phyloP scores from a whole-genome alignment of 2,329 filamentous ascomycete genomes.

The Epichloe sibirici region DNA sequence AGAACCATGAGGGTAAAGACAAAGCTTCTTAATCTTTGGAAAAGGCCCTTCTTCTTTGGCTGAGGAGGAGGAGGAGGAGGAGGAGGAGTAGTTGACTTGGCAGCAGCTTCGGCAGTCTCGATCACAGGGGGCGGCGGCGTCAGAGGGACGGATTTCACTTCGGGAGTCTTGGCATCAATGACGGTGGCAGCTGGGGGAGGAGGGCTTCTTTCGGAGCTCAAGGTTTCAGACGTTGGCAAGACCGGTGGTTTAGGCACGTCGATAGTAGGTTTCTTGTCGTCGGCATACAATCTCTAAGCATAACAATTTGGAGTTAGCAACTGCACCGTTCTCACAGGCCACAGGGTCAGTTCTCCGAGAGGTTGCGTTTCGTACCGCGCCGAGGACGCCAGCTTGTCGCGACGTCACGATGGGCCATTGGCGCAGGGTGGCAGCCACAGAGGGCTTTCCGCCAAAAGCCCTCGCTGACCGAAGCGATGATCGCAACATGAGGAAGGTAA shows the following conservation, averaged over 20 bases:
- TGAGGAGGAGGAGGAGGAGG: conserved; percentile 21
- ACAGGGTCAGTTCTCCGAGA: neutral
- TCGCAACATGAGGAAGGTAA: conserved; percentile 53
- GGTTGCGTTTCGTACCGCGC: conserved; percentile 17
- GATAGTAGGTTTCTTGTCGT: conserved; percentile 38
- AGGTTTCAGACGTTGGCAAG: conserved; percentile 41
- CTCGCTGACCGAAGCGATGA: conserved; percentile 54
- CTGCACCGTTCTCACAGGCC: neutral
- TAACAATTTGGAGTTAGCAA: neutral
- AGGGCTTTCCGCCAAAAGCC: conserved; percentile 43
- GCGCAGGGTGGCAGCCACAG: conserved; percentile 38
- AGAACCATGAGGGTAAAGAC: conserved; percentile 67
- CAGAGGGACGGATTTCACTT: conserved; percentile 19
- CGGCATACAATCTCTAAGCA: conserved; percentile 43
- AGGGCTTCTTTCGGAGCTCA: conserved; percentile 33
- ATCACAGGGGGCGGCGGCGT: conserved; percentile 12
- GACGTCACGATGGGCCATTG: conserved; percentile 41
- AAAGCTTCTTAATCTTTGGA: conserved; percentile 64
- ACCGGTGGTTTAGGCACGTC: conserved; percentile 36
- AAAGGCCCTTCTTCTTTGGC: conserved; percentile 49
- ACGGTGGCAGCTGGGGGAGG: conserved; percentile 25
- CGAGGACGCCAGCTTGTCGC: conserved; percentile 19
- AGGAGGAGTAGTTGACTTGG: conserved; percentile 12
- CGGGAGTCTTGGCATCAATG: conserved; percentile 7
- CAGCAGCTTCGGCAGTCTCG: neutral